These are phyloP conservation scores for Leptographium procerum DNA, from an alignment of 2,329 filamentous ascomycete genomes.

Conservation along the genomic window DNA sequence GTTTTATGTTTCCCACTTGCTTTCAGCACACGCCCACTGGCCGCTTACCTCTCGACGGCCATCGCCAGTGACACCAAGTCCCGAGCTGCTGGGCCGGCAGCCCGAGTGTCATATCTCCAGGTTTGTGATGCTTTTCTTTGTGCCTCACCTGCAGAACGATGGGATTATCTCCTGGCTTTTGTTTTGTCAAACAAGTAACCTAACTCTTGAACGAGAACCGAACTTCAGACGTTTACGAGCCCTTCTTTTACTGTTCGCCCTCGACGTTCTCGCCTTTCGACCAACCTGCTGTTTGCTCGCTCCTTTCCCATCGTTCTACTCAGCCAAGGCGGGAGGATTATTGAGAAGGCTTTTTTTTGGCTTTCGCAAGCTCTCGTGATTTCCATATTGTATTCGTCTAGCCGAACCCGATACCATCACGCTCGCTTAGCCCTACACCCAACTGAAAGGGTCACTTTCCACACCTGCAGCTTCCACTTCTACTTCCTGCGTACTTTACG, in stretches of 20 bases:
- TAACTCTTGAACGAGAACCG: neutral
- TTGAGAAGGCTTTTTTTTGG: neutral
- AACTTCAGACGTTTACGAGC: neutral
- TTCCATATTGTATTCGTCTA: neutral
- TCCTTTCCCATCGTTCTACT: neutral
- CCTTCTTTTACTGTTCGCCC: neutral
- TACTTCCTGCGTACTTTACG: neutral
- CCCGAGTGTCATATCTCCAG: neutral
- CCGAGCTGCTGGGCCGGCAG: neutral
- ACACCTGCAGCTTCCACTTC: neutral
- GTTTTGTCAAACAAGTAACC: neutral
- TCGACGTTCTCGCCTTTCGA: neutral
- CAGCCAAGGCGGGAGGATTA: neutral
- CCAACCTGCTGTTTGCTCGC: neutral
- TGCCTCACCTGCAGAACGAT: neutral
- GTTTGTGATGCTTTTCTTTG: neutral
- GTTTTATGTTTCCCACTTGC: neutral
- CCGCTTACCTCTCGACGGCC: neutral
- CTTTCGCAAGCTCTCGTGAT: neutral
- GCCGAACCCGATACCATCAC: neutral
- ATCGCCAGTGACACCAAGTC: neutral
- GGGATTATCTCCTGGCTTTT: neutral
- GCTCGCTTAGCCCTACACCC: neutral
- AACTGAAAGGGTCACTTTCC: neutral
- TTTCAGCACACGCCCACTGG: neutral